Evolutionary conservation across 495 filamentous ascomycete species (phyloP).

Genomic region (Neurospora sp.): DNA sequence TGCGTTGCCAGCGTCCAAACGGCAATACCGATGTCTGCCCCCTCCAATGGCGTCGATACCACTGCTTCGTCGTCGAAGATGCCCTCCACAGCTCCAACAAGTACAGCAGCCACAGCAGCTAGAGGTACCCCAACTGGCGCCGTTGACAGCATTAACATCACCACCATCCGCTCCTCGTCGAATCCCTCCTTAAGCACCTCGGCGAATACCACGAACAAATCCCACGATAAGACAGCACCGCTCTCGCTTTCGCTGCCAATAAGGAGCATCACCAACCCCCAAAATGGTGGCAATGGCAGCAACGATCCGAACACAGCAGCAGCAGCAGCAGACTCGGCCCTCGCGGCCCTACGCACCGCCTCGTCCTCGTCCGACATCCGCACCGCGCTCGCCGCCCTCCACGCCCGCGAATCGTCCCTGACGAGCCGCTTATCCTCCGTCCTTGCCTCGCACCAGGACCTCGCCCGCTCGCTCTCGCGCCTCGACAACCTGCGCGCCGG

Average conservation of each 20-base stretch:
- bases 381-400: conserved; percentile 60
- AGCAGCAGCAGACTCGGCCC: conserved; percentile 7
- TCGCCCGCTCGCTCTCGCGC: conserved; percentile 73
- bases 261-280: not conserved
- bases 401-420: conserved; percentile 62
- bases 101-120: conserved; percentile 3
- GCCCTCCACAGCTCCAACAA: conserved; percentile 7
- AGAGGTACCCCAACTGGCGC: not conserved
- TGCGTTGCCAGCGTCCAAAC: conserved; percentile 21
- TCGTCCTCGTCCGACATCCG: conserved; percentile 69
- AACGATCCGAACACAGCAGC: not conserved
- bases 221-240: not conserved
- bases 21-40: conserved; percentile 27
- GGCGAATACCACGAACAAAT: not conserved
- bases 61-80: conserved; percentile 11
- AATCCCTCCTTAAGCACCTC: conserved; percentile 2
- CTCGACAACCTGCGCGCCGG: conserved; percentile 83
- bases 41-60: conserved; percentile 29
- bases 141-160: conserved; percentile 3
- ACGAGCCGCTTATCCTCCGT: conserved; percentile 65
- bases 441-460: conserved; percentile 68
- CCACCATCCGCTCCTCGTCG: not conserved
- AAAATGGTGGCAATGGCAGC: not conserved
- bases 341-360: conserved; percentile 50
- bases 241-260: not conserved